Base-by-base conservation (phyloP, 2,329 filamentous ascomycete species). In the Thermoascus crustaceus region DNA sequence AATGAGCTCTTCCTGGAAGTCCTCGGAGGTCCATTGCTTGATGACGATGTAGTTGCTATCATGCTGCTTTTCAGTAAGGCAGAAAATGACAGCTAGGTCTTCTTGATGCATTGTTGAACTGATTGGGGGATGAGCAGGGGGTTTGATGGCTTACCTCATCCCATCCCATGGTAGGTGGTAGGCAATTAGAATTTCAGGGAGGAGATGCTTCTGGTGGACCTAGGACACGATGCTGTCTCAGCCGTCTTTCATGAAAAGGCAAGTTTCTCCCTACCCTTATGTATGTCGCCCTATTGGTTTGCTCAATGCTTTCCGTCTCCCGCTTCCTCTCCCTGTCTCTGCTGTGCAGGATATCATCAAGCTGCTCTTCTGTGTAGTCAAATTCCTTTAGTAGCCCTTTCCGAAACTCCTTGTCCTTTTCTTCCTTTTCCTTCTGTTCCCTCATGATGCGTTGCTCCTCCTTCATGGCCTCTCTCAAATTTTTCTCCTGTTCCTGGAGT, bases 41-140 rank as follows among this genome's bases (percentile, higher is more conserved):
- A 87, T 82, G 40, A 88, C 60, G 37, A 87, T 67, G 47, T 76
- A 87, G 30, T 82, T 76, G 11, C 75, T 71, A 49, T 87, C 79
- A 33, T 45, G 47, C 64, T 68, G 34, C 69, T 30, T 11, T 4
- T 16, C 16, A n/a, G n/a, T n/a, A n/a, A n/a, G n/a, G 18, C 11
- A 7, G 10, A 18, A n/a, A n/a, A n/a, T n/a, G n/a, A n/a, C n/a
- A n/a, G n/a, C 8, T 11, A 32, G 4, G 2, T 5, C 17, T 32
- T 34, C 7, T n/a, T n/a, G 18, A 5, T 17, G 78, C 45, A 26
- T 7, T 7, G 7, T n/a, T n/a, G 22, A 16, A 43, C 30, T 19
- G 13, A 29, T 26, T 19, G 20, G 29, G 25, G 29, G 18, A 36
- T 38, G 32, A 30, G 38, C 26, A 19, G 37, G 24, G 7, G 34